These are phyloP conservation scores for Fusarium sp. DNA, from an alignment of 2,329 filamentous ascomycete species.

Conservation along the genomic window DNA sequence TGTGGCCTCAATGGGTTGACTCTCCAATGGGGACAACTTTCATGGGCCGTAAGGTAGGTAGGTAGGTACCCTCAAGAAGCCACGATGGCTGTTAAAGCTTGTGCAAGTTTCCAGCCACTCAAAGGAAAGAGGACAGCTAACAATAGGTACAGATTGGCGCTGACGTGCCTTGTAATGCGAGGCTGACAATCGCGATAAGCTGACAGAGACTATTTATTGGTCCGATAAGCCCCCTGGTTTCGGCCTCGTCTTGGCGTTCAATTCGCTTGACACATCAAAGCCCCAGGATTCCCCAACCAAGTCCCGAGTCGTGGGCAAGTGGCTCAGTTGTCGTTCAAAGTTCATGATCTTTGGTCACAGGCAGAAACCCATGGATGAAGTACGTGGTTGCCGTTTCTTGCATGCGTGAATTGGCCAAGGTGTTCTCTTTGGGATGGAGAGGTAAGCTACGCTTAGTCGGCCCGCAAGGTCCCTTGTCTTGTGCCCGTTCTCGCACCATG, in stretches of 20 bases:
- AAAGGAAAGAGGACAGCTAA: constrained; percentile 53
- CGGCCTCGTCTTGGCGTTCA: constrained; percentile 25
- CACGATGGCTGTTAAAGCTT: constrained; percentile 45
- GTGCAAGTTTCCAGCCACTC: constrained; percentile 39
- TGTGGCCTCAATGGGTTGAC: constrained; percentile 50
- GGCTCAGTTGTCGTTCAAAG: constrained; percentile 30
- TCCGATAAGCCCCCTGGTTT: constrained; percentile 32
- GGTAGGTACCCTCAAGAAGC: constrained; percentile 39
- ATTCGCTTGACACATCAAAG: neutral
- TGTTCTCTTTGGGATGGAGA: neutral
- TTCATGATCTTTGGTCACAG: constrained; percentile 37
- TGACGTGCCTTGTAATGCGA: constrained; percentile 44
- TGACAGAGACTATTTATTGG: constrained; percentile 19
- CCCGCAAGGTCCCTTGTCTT: neutral
- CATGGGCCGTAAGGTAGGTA: constrained; percentile 7
- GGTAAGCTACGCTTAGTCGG: neutral
- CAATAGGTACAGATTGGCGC: constrained; percentile 35
- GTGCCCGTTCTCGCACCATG: neutral
- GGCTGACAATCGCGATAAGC: constrained; percentile 40
- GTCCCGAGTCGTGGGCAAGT: constrained; percentile 33
- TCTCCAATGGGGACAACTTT: constrained; percentile 31
- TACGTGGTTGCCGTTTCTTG: constrained; percentile 6
- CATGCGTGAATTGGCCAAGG: neutral
- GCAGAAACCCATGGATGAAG: neutral
- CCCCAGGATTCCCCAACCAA: constrained; percentile 26